Percentiles rank a stretch among this genome's conserved stretches.
These are phyloP conservation scores for Rhodotorula mucilaginosa DNA, from an alignment of 1,284 basidiomycete genomes.

Conservation along the genomic window DNA sequence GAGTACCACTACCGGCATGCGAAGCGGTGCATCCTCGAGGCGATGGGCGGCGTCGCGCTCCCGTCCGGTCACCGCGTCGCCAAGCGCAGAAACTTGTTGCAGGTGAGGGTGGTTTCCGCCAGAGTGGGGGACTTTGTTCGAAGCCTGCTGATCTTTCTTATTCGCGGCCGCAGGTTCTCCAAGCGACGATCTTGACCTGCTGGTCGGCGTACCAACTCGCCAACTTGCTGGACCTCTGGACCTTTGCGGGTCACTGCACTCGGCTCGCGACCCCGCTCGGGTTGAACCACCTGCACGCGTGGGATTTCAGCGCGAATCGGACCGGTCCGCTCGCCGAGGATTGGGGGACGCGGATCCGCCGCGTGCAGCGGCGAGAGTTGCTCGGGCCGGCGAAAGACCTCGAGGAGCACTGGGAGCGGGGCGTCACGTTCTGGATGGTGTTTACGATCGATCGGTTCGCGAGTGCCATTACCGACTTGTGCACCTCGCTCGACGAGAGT, in stretches of 20 bases:
- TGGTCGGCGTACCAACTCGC: constrained; percentile 29
- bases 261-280: constrained; percentile 37
- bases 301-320: constrained; percentile 19
- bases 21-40: neutral
- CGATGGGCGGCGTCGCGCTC: neutral
- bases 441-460: constrained; percentile 40
- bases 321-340: constrained; percentile 21
- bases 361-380: constrained; percentile 17
- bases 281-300: constrained; percentile 34
- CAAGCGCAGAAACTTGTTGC: constrained; percentile 20
- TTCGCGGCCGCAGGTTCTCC: constrained; percentile 23
- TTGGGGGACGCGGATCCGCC: constrained; percentile 21
- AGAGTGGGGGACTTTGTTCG: too few relatives aligned
- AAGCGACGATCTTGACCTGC: constrained; percentile 27
- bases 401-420: constrained; percentile 34
- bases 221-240: constrained; percentile 33
- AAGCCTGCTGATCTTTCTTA: neutral
- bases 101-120: constrained; percentile 8
- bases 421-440: constrained; percentile 36
- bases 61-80: neutral
- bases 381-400: constrained; percentile 15
- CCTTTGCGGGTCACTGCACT: constrained; percentile 26
- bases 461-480: constrained; percentile 31
- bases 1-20: constrained; percentile 33
- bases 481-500: constrained; percentile 35